These are phyloP conservation scores for Posidonia australis DNA, from an alignment of 106 monocot genomes.

Conservation along the genomic window DNA sequence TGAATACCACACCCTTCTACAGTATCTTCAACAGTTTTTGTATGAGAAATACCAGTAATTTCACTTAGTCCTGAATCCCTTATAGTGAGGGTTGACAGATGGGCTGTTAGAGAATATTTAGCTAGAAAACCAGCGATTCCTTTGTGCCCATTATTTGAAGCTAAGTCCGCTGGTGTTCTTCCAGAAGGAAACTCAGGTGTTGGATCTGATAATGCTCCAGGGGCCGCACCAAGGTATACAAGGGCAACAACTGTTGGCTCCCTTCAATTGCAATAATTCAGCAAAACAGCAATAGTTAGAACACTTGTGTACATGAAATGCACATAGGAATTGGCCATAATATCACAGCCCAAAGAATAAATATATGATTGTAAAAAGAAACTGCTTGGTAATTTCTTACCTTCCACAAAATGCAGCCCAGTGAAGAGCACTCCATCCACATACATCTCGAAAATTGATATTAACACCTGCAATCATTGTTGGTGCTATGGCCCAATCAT, in stretches of 20 bases:
- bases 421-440: conserved; percentile 95
- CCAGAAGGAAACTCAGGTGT: conserved; percentile 68
- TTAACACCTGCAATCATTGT: conserved; percentile 57
- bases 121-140: conserved; percentile 93
- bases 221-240: conserved; percentile 47
- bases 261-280: conserved; percentile 23
- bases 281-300: background rate
- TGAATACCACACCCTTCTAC: conserved; percentile 12
- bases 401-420: conserved; percentile 94
- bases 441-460: conserved; percentile 75
- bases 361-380: background rate
- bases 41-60: conserved; percentile 21
- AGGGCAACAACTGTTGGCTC: conserved; percentile 64
- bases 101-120: conserved; percentile 68
- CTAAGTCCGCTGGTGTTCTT: conserved; percentile 94
- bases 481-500: conserved; percentile 88
- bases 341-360: background rate
- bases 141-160: conserved; percentile 84
- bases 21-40: conserved; percentile 26
- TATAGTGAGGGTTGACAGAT: conserved; percentile 60
- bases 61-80: conserved; percentile 33
- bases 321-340: background rate
- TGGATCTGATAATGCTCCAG: conserved; percentile 86
- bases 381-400: conserved; percentile 16
- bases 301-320: background rate